These are phyloP conservation scores for Pilaira anomala DNA, from an alignment of 192 early-diverging fungal species.

Conservation along the genomic window DNA sequence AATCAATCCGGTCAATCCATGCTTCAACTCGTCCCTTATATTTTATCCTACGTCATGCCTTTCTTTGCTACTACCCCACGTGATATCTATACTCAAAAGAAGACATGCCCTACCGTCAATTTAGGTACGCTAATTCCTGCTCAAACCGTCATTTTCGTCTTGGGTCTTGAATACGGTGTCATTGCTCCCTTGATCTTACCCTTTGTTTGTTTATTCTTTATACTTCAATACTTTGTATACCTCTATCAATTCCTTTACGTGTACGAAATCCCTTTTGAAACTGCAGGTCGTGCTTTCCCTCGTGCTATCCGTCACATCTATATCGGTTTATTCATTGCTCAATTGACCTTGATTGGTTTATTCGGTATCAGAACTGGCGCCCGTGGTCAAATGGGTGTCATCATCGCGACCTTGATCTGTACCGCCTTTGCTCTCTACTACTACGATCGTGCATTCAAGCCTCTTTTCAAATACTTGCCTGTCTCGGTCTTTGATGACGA, in stretches of 20 bases:
- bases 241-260: slow-evolving; percentile 81
- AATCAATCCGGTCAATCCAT: slow-evolving; percentile 64
- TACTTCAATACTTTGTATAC: slow-evolving; percentile 70
- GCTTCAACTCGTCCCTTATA: slow-evolving; percentile 62
- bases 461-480: slow-evolving; percentile 45
- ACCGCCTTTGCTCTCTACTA: slow-evolving; percentile 29
- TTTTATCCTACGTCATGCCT: slow-evolving; percentile 57
- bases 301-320: slow-evolving; percentile 58
- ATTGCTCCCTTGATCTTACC: slow-evolving; percentile 80
- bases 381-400: slow-evolving; percentile 39
- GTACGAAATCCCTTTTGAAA: slow-evolving; percentile 53
- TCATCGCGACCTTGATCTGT: slow-evolving; percentile 37
- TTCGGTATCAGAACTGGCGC: slow-evolving; percentile 59
- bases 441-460: slow-evolving; percentile 40
- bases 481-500: slow-evolving; percentile 25
- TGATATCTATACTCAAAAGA: slow-evolving; percentile 49
- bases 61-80: slow-evolving; percentile 72
- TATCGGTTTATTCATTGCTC: slow-evolving; percentile 67
- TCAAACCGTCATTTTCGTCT: slow-evolving; percentile 63
- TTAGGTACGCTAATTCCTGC: slow-evolving; percentile 63
- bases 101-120: slow-evolving; percentile 46
- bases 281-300: slow-evolving; percentile 65
- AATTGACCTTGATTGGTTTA: slow-evolving; percentile 69
- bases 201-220: slow-evolving; percentile 74
- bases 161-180: slow-evolving; percentile 74